phyloP scores from a whole-genome alignment of 805 yeast genomes.

The Ogataea salicorniae region DNA sequence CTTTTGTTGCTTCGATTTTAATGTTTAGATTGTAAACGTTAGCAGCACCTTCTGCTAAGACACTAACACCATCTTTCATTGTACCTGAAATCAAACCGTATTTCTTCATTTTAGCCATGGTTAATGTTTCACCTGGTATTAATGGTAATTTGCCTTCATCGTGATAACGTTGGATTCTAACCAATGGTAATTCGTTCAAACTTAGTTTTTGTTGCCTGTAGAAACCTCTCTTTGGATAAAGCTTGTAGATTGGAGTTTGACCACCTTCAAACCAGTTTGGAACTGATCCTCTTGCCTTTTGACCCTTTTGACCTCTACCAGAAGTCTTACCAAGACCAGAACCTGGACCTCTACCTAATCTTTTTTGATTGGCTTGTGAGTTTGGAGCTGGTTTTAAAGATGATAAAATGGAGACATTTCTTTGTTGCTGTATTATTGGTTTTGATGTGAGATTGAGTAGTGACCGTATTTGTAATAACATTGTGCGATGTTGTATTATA shows the following conservation, averaged over 20 bases:
- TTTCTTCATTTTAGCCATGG: conserved; percentile 72
- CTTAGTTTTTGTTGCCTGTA: conserved; percentile 54
- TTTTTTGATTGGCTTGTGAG: conserved; percentile 54
- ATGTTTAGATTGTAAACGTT: conserved; percentile 51
- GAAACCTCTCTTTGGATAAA: conserved; percentile 87
- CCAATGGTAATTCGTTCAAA: conserved; percentile 58
- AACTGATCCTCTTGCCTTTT: conserved; percentile 88
- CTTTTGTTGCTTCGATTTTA: conserved; percentile 76
- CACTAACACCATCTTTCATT: conserved; percentile 73
- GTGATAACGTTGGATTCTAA: conserved; percentile 65
- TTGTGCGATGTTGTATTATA: background rate
- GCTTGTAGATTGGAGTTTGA: conserved; percentile 84
- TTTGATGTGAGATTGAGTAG: background rate
- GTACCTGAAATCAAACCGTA: conserved; percentile 69
- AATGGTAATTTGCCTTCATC: conserved; percentile 59
- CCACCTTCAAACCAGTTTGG: conserved; percentile 98
- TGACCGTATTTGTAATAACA: conserved; percentile 1
- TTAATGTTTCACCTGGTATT: conserved; percentile 55
- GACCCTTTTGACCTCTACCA: conserved; percentile 98
- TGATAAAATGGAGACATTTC: conserved; percentile 44
- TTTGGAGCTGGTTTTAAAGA: conserved; percentile 54
- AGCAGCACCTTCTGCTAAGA: conserved; percentile 61
- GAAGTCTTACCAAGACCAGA: conserved; percentile 91
- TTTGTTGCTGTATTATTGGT: conserved; percentile 5
- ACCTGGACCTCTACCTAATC: conserved; percentile 96